Conservation (phyloP, 805 yeast species). For the Nakazawaea pomicola region DNA sequence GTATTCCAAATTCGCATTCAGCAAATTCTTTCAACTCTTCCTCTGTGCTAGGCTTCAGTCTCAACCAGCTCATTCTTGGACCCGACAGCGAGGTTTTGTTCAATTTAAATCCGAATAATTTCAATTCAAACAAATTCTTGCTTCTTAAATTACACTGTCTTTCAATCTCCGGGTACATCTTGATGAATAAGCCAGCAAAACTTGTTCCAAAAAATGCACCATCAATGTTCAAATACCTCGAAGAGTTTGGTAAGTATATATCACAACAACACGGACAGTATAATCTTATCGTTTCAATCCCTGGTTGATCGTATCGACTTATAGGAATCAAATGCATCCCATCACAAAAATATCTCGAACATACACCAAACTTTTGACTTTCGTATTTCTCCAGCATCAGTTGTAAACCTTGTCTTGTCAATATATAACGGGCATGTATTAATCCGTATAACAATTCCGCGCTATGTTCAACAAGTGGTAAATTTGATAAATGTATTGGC, state of each 20-base stretch:
- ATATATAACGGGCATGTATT: conserved; percentile 87
- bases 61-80: conserved; percentile 94
- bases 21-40: conserved; percentile 60
- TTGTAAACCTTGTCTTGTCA: conserved; percentile 85
- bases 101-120: conserved; percentile 82
- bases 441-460: conserved; percentile 92
- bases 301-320: conserved; percentile 87
- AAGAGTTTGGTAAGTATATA: conserved; percentile 79
- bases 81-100: conserved; percentile 74
- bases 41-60: conserved; percentile 64
- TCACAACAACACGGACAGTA: conserved; percentile 96
- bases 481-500: conserved; percentile 56
- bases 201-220: conserved; percentile 97
- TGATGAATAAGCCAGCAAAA: conserved; percentile 87
- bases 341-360: conserved; percentile 87
- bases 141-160: conserved; percentile 62
- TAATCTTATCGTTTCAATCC: conserved; percentile 84
- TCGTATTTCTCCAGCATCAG: conserved; percentile 94
- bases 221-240: conserved; percentile 84
- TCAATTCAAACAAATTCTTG: conserved; percentile 59
- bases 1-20: conserved; percentile 58
- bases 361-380: conserved; percentile 80
- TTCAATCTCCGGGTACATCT: conserved; percentile 88
- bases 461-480: conserved; percentile 77
- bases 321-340: conserved; percentile 88